Base-by-base conservation (phyloP, 179 eudicot species). In the Actinidia arguta region DNA sequence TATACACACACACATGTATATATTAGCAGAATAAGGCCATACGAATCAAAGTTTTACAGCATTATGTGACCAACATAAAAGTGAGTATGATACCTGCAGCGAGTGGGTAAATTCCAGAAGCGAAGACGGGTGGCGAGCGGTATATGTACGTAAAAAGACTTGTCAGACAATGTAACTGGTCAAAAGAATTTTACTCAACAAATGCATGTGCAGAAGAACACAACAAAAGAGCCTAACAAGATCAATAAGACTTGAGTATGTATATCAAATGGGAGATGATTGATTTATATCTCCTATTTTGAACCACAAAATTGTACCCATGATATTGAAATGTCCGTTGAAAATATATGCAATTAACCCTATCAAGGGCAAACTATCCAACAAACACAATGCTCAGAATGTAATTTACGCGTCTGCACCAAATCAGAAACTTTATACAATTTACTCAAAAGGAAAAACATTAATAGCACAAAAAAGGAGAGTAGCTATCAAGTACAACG, bases 81-180 rank as follows among this genome's bases (percentile, higher is more conserved):
- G 75, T 18, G 9, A 18, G 46, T 11, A 79, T n/a, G 46, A 24
- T 89, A 97, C 98, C 98, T 97, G 98, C 76, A 95, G 80, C 94
- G 96, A 59, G 98, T 95, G 42, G 99, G 98, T 70, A 97, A 97
- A 85, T 83, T 97, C 99, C 18, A 95, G 98, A 73, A 90, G 95
- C 47, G 98, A 90, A 86, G 97, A 94, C 31, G 98, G 98, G 86
- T 94, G 94, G 80, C 91, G 93, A 82, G 97, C 91, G 98, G 97
- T 87, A 97, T 85, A 84, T 97, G 99, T 73, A 95, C 94, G 86
- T 90, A 94, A 76, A 97, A 89, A 58, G 98, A 92, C 99, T n/a
- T 97, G 98, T 88, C 79, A 83, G 55, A 80, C 76, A 80, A 70
- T 58, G 46, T 42, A 47, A 64, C 51, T 39, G 36, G 27, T 68